phyloP scores from a whole-genome alignment of 2,329 filamentous ascomycete genomes.

The Aureobasidium musti region DNA sequence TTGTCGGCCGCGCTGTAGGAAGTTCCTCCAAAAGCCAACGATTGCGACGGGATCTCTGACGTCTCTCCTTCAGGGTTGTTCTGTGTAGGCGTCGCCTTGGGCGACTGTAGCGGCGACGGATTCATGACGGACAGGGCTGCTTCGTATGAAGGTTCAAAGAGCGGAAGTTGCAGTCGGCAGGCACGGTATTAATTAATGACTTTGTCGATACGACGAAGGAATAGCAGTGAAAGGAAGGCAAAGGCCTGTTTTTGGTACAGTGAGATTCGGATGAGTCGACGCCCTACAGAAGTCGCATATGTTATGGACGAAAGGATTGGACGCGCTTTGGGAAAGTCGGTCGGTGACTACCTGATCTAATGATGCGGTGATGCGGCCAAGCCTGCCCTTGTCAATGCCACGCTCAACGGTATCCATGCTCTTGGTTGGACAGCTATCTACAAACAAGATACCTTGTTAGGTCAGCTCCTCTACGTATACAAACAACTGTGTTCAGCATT shows the following conservation, averaged over 20 bases:
- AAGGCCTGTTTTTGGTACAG: neutral
- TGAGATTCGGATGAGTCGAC: neutral
- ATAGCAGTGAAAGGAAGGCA: neutral
- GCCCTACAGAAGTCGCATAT: neutral
- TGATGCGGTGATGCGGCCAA: slow-evolving; percentile 22
- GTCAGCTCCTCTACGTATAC: neutral
- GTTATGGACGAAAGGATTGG: slow-evolving; percentile 11
- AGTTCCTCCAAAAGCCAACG: slow-evolving; percentile 15
- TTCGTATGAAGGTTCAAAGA: neutral
- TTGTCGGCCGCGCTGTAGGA: slow-evolving; percentile 33
- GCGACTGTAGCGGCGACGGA: slow-evolving; percentile 19
- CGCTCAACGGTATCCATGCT: neutral
- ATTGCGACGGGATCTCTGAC: slow-evolving; percentile 18
- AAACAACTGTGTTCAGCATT: neutral
- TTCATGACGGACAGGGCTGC: slow-evolving; percentile 14
- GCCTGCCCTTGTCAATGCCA: slow-evolving; percentile 14
- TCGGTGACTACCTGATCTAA: slow-evolving; percentile 15
- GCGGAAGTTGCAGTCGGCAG: neutral
- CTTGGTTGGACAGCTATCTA: neutral
- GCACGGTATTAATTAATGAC: slow-evolving; percentile 1
- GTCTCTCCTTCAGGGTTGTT: neutral
- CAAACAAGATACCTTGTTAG: neutral
- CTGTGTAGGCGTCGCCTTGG: slow-evolving; percentile 4
- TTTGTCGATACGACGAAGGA: neutral
- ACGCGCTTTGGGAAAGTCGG: slow-evolving; percentile 11